Conservation (phyloP, 768 basidiomycete genomes). For the Kwoniella dejecticola region DNA sequence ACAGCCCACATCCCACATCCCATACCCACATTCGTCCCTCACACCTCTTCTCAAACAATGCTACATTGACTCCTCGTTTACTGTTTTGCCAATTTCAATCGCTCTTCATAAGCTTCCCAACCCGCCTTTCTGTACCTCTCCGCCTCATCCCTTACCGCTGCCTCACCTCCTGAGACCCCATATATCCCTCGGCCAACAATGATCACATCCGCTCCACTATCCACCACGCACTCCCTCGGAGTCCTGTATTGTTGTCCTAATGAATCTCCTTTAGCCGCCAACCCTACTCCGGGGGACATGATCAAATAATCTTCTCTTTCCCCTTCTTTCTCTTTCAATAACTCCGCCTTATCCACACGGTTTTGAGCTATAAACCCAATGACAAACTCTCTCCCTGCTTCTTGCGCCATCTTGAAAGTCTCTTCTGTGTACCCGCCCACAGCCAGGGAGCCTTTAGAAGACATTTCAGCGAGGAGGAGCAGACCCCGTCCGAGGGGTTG, state of each 20-base stretch:
- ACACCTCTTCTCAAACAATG: too few species aligned
- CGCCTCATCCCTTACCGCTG: slow-evolving; percentile 64
- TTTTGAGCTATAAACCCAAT: slow-evolving; percentile 93
- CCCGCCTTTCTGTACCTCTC: slow-evolving; percentile 80
- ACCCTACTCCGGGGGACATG: slow-evolving; percentile 87
- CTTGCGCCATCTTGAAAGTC: slow-evolving; percentile 83
- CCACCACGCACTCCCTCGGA: slow-evolving; percentile 75
- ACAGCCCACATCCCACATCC: too few species aligned
- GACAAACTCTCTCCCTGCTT: slow-evolving; percentile 75
- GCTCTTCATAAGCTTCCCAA: slow-evolving; percentile 83
- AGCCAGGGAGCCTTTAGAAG: slow-evolving; percentile 81
- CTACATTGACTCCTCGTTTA: neutral
- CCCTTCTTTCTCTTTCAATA: slow-evolving; percentile 62
- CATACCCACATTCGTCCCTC: too few species aligned
- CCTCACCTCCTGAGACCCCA: slow-evolving; percentile 61
- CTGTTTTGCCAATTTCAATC: slow-evolving; percentile 49
- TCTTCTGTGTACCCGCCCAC: slow-evolving; percentile 78
- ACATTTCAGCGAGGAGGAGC: slow-evolving; percentile 94
- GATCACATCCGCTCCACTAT: slow-evolving; percentile 88
- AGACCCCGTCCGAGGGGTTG: slow-evolving; percentile 80
- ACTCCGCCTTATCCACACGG: slow-evolving; percentile 65
- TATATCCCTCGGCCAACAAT: slow-evolving; percentile 97
- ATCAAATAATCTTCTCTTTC: slow-evolving; percentile 79
- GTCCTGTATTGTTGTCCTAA: slow-evolving; percentile 97
- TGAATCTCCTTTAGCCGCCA: slow-evolving; percentile 73